These are phyloP conservation scores for Cutaneotrichosporon arboriforme DNA, from an alignment of 1,284 basidiomycete genomes.

Conservation along the genomic window DNA sequence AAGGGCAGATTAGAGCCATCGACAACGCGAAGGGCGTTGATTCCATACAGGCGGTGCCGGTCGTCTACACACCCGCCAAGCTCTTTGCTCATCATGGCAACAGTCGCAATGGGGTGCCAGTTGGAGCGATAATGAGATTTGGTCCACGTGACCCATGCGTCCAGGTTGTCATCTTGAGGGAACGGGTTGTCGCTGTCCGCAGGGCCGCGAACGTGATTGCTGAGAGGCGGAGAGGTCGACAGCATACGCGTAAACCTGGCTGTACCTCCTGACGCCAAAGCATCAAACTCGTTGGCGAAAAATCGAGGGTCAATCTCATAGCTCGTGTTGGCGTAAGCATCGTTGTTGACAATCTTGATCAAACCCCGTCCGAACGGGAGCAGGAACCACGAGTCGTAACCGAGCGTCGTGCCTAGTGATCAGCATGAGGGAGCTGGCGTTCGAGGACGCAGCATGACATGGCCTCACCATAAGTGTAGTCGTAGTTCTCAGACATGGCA, in stretches of 20 bases:
- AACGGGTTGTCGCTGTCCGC: conserved; percentile 39
- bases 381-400: conserved; percentile 45
- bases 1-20: conserved; percentile 51
- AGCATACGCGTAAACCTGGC: conserved; percentile 23
- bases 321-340: conserved; percentile 26
- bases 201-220: conserved; percentile 32
- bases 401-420: conserved; percentile 20
- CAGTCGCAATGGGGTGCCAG: conserved; percentile 56
- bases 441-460: neutral
- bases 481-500: conserved; percentile 37
- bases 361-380: conserved; percentile 44
- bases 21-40: conserved; percentile 52
- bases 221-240: conserved; percentile 16
- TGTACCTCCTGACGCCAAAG: conserved; percentile 22
- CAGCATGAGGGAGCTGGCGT: neutral
- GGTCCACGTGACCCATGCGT: conserved; percentile 46
- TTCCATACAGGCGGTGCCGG: conserved; percentile 43
- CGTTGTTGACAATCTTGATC: conserved; percentile 33
- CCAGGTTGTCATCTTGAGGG: conserved; percentile 27
- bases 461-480: conserved; percentile 29
- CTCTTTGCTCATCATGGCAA: conserved; percentile 57
- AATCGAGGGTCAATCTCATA: conserved; percentile 44
- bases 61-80: conserved; percentile 56
- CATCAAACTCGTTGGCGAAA: conserved; percentile 38
- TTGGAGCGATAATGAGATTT: conserved; percentile 30